Evolutionary conservation across 1,139 yeast species (phyloP).

Genomic region (Geotrichum bryndzae): DNA sequence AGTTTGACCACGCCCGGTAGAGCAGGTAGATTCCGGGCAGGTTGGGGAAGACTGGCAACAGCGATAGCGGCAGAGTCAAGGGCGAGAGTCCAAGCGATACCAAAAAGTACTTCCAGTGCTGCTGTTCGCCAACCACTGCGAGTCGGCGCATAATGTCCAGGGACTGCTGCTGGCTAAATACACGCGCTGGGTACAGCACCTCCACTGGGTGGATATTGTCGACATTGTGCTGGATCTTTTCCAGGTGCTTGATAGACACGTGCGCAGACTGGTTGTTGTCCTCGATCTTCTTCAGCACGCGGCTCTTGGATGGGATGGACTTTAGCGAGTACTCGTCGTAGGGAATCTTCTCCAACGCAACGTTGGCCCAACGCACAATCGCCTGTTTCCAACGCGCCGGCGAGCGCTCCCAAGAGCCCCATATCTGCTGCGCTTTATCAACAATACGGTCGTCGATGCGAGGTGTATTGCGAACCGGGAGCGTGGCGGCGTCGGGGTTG

Average conservation of each 20-base stretch:
- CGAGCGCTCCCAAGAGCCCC: conserved; percentile 42
- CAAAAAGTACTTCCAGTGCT: conserved; percentile 43
- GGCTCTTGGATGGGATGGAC: conserved; percentile 42
- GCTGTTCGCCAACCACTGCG: conserved; percentile 36
- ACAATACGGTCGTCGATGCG: conserved; percentile 41
- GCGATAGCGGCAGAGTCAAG: conserved; percentile 68
- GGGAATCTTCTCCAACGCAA: conserved; percentile 42
- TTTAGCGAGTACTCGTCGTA: conserved; percentile 50
- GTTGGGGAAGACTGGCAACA: conserved; percentile 85
- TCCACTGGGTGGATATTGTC: conserved; percentile 22
- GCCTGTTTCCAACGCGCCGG: conserved; percentile 40
- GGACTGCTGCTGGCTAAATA: conserved; percentile 23
- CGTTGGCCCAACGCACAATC: conserved; percentile 40
- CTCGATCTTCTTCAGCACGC: conserved; percentile 23
- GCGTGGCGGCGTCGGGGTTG: conserved; percentile 3
- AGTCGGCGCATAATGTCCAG: conserved; percentile 28
- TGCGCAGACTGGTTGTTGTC: conserved; percentile 13
- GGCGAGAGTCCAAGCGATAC: conserved; percentile 64
- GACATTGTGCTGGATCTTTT: conserved; percentile 17
- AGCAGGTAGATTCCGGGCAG: conserved; percentile 88
- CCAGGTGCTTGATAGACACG: conserved; percentile 19
- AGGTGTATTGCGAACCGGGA: conserved; percentile 28
- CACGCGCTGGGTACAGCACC: conserved; percentile 30
- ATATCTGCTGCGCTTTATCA: conserved; percentile 43
- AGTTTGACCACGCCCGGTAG: conserved; percentile 78